phyloP scores from a whole-genome alignment of 73 alveolate genomes.

The Symbiodinium pilosum region DNA sequence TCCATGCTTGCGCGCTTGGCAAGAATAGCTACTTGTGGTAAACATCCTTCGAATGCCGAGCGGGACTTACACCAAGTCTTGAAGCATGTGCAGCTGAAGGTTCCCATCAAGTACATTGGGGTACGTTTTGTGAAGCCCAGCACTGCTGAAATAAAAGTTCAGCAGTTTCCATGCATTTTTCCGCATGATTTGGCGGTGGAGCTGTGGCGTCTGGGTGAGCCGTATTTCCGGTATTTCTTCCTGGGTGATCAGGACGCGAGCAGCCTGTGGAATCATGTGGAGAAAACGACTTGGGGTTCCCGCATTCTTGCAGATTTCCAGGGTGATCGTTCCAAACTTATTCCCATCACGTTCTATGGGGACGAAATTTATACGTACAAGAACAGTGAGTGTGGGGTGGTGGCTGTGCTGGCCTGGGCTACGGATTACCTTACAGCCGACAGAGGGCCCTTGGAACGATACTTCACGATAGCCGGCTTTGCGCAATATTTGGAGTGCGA shows the following conservation, averaged over 20 bases:
- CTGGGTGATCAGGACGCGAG: not conserved
- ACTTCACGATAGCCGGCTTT: too few relatives aligned
- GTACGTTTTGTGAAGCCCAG: too few relatives aligned
- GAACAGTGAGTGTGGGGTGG: slow-evolving; percentile 8
- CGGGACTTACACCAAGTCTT: too few relatives aligned
- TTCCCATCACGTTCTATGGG: not conserved
- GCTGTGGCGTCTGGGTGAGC: not conserved
- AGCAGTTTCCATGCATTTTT: not conserved
- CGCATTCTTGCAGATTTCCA: not conserved
- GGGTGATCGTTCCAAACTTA: not conserved
- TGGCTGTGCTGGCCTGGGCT: not conserved
- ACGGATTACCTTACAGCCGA: not conserved
- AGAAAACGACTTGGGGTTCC: not conserved
- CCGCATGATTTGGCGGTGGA: not conserved
- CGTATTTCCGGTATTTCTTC: not conserved
- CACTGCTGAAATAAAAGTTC: too few relatives aligned
- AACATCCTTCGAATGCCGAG: too few relatives aligned
- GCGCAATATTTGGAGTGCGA: too few relatives aligned
- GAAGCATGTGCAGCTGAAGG: too few relatives aligned
- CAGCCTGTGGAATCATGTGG: not conserved
- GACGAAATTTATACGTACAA: not conserved
- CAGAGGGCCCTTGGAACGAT: too few relatives aligned
- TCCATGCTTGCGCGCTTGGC: too few relatives aligned
- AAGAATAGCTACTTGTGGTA: too few relatives aligned
- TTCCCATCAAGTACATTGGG: too few relatives aligned